Conservation (phyloP, 805 yeast genomes). For the Jamesozyma lodderae region DNA sequence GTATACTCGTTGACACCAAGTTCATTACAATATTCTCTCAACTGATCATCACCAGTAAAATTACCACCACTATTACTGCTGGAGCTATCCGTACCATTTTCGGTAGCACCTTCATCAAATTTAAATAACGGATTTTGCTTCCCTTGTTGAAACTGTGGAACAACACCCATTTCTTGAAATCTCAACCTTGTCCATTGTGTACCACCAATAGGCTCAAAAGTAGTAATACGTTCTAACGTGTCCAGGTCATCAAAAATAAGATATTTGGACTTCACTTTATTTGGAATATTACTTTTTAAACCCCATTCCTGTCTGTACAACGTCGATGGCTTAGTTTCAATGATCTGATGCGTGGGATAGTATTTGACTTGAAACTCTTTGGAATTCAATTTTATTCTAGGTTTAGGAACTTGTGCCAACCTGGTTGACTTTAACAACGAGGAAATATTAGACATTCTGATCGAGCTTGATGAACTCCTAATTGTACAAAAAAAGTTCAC, state of each 20-base stretch:
- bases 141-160: slow-evolving; percentile 23
- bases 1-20: slow-evolving; percentile 5
- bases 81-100: not conserved
- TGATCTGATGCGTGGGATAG: slow-evolving; percentile 62
- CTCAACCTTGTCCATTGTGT: slow-evolving; percentile 51
- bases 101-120: slow-evolving; percentile 4
- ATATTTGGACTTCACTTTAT: slow-evolving; percentile 47
- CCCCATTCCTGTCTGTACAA: slow-evolving; percentile 67
- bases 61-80: not conserved
- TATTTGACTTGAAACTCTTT: slow-evolving; percentile 11
- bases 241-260: slow-evolving; percentile 60
- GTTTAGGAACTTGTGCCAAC: slow-evolving; percentile 28
- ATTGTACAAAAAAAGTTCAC: too few species aligned
- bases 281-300: slow-evolving; percentile 60
- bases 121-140: slow-evolving; percentile 31
- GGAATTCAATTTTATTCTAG: slow-evolving; percentile 2
- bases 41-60: slow-evolving; percentile 4
- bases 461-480: too few species aligned
- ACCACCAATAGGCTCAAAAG: slow-evolving; percentile 54
- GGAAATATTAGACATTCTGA: slow-evolving; percentile 7
- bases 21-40: slow-evolving; percentile 6
- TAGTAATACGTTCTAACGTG: slow-evolving; percentile 56
- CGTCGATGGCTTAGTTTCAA: slow-evolving; percentile 59
- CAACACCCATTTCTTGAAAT: slow-evolving; percentile 59
- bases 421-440: slow-evolving; percentile 21